Evolutionary conservation across 2,329 filamentous ascomycete species (phyloP), one percentile per base, ranked within the genome.

Genomic region (Fusarium stilboides): DNA sequence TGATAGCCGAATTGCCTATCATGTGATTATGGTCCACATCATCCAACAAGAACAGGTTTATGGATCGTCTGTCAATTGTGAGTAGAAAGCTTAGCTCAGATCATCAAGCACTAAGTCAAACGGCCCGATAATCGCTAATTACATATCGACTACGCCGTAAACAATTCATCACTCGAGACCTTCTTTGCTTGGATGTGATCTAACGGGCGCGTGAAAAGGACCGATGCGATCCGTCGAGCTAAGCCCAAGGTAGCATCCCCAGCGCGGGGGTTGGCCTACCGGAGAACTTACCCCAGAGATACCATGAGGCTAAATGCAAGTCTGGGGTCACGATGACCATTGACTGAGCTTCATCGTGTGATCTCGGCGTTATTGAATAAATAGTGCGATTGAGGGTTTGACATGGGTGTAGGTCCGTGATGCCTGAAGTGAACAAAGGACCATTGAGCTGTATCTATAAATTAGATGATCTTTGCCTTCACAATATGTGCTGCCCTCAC

Each of bases 211-310:
- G 22, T 14, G 15, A 67, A 37, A 66, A 56, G 63, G 63, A 67
- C 63, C 62, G 63, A 66, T 66, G 62, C 13, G 50, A 57, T 43
- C 39, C 51, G 37, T 46, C 22, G 43, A 50, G 43, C 63, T 66
- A 66, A 49, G 46, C 63, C 63, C 15, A 40, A 49, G 56, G 33
- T 12, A 67, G 62, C 22, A 52, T 60, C 62, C 46, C 46, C 15
- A 43, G 33, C 55, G 62, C 63, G 63, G 63, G 54, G 63, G 24
- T 12, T 33, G 36, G 36, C 6, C 24, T 33, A 62, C 61, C 57
- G 33, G 36, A 31, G 31, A 39, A 26, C 39, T 65, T 66, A 67
- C 62, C 63, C 63, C 57, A 46, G 62, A 62, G 47, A 43, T 13
- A 34, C 14, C 44, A 44, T n/a, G 49, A 63, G 58, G 45, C 54